Evolutionary conservation across 2,329 filamentous ascomycete species (phyloP).

Genomic region (Talaromyces atroroseus): DNA sequence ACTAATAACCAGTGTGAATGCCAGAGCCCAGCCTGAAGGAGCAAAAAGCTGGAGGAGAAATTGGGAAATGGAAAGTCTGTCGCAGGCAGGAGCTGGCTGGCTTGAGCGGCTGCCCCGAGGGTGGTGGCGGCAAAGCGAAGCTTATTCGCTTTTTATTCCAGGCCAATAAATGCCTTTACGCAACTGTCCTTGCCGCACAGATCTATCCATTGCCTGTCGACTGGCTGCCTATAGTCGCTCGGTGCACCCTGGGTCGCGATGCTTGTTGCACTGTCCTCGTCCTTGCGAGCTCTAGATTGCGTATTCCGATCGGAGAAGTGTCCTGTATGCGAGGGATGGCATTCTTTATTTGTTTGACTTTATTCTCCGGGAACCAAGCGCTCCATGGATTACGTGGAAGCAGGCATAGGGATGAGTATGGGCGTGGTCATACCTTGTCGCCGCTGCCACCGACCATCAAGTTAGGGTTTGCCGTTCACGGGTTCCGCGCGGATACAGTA

Average conservation of each 20-base stretch:
- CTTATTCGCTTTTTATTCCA: constrained; percentile 6
- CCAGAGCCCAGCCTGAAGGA: not conserved
- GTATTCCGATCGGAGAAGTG: not conserved
- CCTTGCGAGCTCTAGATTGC: not conserved
- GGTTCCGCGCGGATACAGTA: too few relatives aligned
- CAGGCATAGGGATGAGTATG: not conserved
- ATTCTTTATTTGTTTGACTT: not conserved
- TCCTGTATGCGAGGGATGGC: not conserved
- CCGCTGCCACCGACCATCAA: constrained; percentile 4
- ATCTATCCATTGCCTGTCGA: not conserved
- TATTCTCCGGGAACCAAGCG: not conserved
- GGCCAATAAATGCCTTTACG: constrained; percentile 3
- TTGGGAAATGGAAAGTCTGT: not conserved
- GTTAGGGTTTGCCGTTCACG: constrained; percentile 7
- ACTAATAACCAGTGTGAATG: not conserved
- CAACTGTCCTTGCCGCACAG: not conserved
- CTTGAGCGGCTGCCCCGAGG: not conserved
- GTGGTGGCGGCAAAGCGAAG: constrained; percentile 6
- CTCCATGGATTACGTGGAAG: not conserved
- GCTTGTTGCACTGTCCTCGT: not conserved
- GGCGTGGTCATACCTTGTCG: not conserved
- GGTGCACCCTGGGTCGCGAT: not conserved
- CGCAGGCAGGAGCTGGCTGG: not conserved
- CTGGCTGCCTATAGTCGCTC: not conserved
- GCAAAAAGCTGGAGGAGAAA: not conserved